phyloP scores from a whole-genome alignment of 2,329 filamentous ascomycete species.

The Fusarium avenaceum region DNA sequence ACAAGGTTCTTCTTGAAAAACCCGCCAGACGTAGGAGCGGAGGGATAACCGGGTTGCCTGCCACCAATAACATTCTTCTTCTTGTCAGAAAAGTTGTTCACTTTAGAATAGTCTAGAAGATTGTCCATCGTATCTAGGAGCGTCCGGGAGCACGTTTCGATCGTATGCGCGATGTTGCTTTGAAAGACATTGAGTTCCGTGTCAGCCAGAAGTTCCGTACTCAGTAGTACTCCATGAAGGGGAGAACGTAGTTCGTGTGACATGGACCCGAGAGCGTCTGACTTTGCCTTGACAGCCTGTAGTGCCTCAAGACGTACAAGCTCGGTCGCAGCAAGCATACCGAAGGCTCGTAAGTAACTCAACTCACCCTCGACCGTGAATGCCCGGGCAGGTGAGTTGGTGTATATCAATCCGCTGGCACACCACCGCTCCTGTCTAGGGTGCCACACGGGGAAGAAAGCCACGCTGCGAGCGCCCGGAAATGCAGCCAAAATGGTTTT shows the following conservation, averaged over 20 bases:
- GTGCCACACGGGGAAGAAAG: conserved; percentile 12
- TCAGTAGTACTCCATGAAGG: conserved; percentile 3
- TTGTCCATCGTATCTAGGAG: neutral
- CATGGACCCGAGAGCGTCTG: conserved; percentile 4
- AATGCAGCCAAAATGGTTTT: neutral
- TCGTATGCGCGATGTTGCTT: conserved; percentile 5
- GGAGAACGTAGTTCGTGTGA: conserved; percentile 17
- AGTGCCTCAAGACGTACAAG: neutral
- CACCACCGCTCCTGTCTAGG: neutral
- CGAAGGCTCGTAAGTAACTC: neutral
- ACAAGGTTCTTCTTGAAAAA: neutral
- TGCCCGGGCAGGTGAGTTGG: neutral
- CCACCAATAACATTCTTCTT: no score
- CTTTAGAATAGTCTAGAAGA: conserved; percentile 6
- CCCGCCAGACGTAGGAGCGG: no score
- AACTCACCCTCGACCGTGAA: neutral
- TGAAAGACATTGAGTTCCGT: neutral
- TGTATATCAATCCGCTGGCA: neutral
- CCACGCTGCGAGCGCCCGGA: neutral
- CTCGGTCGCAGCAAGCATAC: neutral
- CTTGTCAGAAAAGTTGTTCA: neutral
- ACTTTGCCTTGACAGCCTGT: neutral
- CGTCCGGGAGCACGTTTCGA: conserved; percentile 9
- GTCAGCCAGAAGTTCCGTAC: conserved; percentile 4
- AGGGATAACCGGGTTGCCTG: no score